Evolutionary conservation across 176 grass and related monocot species (phyloP).

Genomic region (Phoenix dactylifera): DNA sequence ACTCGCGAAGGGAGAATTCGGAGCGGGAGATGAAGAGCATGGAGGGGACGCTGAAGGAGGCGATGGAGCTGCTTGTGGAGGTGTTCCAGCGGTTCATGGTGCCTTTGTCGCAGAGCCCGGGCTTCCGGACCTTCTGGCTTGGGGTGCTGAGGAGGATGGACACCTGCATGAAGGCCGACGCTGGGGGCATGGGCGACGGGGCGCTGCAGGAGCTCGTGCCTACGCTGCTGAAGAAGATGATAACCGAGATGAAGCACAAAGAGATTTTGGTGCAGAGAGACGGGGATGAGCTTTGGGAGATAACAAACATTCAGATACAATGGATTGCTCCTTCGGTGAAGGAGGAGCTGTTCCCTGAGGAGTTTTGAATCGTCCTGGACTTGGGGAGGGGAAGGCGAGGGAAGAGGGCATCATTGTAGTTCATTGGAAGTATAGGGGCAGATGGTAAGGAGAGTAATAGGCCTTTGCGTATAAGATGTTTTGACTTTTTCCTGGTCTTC

Average conservation of each 20-base stretch:
- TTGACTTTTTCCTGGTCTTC: too few species aligned
- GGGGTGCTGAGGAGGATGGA: constrained; percentile 82
- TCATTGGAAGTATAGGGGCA: too few species aligned
- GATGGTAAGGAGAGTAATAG: too few species aligned
- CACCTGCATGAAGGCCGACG: constrained; percentile 76
- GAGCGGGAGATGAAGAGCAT: constrained; percentile 79
- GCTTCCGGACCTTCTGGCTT: constrained; percentile 86
- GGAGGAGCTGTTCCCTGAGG: constrained; percentile 71
- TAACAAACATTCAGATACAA: constrained; percentile 81
- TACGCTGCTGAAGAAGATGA: constrained; percentile 65
- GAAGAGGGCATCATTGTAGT: too few species aligned
- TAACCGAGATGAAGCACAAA: constrained; percentile 81
- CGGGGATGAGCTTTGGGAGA: constrained; percentile 80
- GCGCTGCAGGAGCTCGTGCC: constrained; percentile 63
- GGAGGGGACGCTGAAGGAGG: constrained; percentile 53
- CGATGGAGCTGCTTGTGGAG: constrained; percentile 57
- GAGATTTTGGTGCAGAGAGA: constrained; percentile 53
- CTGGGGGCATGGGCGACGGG: constrained; percentile 29
- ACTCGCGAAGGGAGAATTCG: constrained; percentile 56
- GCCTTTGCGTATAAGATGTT: too few species aligned
- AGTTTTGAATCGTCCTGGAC: background rate
- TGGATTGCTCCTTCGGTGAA: constrained; percentile 79
- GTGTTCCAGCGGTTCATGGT: constrained; percentile 49
- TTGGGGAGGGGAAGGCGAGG: too few species aligned
- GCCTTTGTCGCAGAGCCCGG: constrained; percentile 45